phyloP scores from a whole-genome alignment of 495 filamentous ascomycete species.

The Astrothelium subdiscretum region DNA sequence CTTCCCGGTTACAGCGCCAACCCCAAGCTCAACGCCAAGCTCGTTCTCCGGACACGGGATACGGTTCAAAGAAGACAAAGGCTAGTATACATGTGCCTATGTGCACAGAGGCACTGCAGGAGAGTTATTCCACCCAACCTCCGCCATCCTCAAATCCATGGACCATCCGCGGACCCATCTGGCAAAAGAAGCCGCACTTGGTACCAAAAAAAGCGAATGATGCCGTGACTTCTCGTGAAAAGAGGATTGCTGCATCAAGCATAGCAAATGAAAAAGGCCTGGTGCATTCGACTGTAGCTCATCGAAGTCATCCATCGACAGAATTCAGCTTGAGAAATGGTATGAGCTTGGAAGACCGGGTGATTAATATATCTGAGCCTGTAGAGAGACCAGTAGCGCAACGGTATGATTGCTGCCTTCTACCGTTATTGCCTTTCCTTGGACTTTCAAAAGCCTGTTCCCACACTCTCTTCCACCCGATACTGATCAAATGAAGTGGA shows the following conservation, averaged over 20 bases:
- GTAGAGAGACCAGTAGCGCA: background rate
- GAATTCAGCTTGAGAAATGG: background rate
- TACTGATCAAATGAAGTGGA: background rate
- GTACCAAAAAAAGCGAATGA: background rate
- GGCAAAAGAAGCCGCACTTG: conserved; percentile 20
- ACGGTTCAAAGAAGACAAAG: conserved; percentile 10
- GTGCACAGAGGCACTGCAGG: conserved; percentile 11
- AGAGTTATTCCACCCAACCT: conserved; percentile 23
- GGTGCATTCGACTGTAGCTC: background rate
- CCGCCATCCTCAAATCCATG: conserved; percentile 23
- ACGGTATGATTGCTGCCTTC: background rate
- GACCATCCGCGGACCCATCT: conserved; percentile 25
- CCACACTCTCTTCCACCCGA: conserved; percentile 4
- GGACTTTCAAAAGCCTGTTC: conserved; percentile 3
- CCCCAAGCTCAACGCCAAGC: background rate
- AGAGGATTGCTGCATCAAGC: background rate
- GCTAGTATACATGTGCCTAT: conserved; percentile 23
- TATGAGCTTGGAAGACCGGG: background rate
- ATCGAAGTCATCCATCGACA: background rate
- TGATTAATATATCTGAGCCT: background rate
- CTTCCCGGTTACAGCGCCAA: background rate
- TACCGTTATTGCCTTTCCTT: background rate
- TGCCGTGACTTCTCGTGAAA: background rate
- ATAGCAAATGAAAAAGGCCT: background rate
- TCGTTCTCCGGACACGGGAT: background rate